Evolutionary conservation across 495 filamentous ascomycete species (phyloP), one percentile per base, ranked within the genome.

Genomic region (Penicillium antarcticum): DNA sequence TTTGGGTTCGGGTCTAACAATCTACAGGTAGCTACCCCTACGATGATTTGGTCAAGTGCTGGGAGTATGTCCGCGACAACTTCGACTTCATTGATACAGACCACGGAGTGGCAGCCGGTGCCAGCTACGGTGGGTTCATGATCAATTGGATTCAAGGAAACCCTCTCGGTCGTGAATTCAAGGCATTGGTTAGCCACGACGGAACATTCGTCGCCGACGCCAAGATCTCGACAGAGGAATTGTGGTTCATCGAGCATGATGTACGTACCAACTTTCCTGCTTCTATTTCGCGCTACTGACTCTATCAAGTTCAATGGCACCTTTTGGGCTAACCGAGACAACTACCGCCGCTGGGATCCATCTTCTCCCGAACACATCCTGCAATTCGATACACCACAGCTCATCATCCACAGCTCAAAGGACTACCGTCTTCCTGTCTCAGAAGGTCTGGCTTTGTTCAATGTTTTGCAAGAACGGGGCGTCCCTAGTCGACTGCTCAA

Each of bases 91-190:
- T 76, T 39, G 78, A 82, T 54, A 78, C 73, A n/a, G 62, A 70
- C 17, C 58, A 68, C 33, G 76, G 70, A 17, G 77, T 81, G 37
- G 71, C 71, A 36, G 68, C 75, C 2, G 79, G 79, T 21, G 75
- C 71, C 26, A 75, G 69, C 48, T 82, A 73, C 45, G 77, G 75
- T 26, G 78, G 74, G 0, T 82, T 76, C 63, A 82, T 81, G 78
- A 67, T 77, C 42, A 80, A 80, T 58, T 82, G 79, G 80, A 79
- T 81, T 51, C 77, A 80, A 53, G 79, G 80, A 16, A 74, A 79
- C 36, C 64, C 66, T 1, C 63, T 83, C 1, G 79, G 77, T 14
- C 72, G 74, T 6, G 58, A 76, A 48, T 78, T 81, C 65, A 80
- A 80, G 51, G 76, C 77, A 0, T 61, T 82, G 9, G 77, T 80